phyloP scores from a whole-genome alignment of 2,329 filamentous ascomycete species.

The Curvularia hawaiiensis region DNA sequence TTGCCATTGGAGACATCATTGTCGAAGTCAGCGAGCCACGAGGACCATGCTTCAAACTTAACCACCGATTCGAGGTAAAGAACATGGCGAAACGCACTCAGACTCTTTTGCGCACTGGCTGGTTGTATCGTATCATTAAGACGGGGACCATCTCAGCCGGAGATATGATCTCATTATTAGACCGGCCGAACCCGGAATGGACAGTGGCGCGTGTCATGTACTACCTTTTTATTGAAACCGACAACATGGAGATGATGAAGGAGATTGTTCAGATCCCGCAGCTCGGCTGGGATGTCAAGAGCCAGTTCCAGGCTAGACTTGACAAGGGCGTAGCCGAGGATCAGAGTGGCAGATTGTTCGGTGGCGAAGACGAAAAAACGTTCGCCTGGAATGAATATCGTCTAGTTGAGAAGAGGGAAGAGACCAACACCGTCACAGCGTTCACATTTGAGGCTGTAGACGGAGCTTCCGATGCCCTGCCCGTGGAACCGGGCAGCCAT shows the following conservation, averaged over 20 bases:
- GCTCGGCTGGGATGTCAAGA: constrained; percentile 56
- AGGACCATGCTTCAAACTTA: constrained; percentile 71
- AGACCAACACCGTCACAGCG: constrained; percentile 59
- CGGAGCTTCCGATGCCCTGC: constrained; percentile 36
- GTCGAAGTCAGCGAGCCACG: constrained; percentile 67
- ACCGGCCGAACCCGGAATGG: constrained; percentile 64
- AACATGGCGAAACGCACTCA: constrained; percentile 66
- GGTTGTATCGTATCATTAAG: constrained; percentile 67
- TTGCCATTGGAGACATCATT: constrained; percentile 57
- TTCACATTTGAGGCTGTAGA: constrained; percentile 58
- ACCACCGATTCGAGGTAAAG: constrained; percentile 68
- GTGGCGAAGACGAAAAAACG: constrained; percentile 33
- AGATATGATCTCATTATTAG: constrained; percentile 62
- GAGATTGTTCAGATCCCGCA: constrained; percentile 50
- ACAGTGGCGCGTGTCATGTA: constrained; percentile 67
- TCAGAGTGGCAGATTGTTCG: constrained; percentile 34
- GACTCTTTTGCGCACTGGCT: constrained; percentile 64
- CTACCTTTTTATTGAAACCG: constrained; percentile 62
- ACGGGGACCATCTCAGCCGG: constrained; percentile 62
- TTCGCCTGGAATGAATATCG: constrained; percentile 47
- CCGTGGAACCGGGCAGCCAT: constrained; percentile 57
- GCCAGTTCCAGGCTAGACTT: constrained; percentile 60
- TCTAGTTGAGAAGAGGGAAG: constrained; percentile 56
- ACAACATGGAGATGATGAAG: constrained; percentile 56
- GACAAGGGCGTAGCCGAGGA: constrained; percentile 50